A percentile compares a stretch with the other conserved stretches of the same genome.
phyloP scores from a whole-genome alignment of 768 basidiomycete species.

The Leccinum incarnatum region DNA sequence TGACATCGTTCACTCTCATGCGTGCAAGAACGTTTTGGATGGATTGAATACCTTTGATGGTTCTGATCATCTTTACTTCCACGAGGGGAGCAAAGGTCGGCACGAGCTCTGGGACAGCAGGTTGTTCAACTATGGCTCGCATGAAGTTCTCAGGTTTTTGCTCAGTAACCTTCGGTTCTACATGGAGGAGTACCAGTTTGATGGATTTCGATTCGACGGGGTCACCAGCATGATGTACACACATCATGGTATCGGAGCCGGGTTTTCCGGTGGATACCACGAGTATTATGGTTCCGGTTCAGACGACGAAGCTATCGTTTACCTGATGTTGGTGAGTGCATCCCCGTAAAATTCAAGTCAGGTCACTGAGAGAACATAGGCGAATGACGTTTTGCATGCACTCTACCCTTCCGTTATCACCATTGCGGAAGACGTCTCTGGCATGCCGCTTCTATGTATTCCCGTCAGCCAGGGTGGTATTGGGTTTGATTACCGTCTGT shows the following conservation, averaged over 20 bases:
- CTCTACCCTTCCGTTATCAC: conserved; percentile 81
- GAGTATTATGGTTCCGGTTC: conserved; percentile 91
- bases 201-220: conserved; percentile 98
- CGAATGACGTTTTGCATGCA: conserved; percentile 84
- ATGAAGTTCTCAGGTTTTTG: conserved; percentile 94
- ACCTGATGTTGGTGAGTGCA: conserved; percentile 88
- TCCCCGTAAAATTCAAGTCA: background rate
- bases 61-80: conserved; percentile 97
- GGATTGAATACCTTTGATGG: conserved; percentile 96
- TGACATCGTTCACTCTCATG: conserved; percentile 97
- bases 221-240: conserved; percentile 99
- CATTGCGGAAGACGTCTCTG: conserved; percentile 98
- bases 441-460: conserved; percentile 92
- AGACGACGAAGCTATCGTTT: conserved; percentile 88
- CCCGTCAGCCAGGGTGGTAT: conserved; percentile 81
- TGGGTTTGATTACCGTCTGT: conserved; percentile 96
- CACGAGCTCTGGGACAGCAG: conserved; percentile 99
- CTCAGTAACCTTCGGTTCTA: conserved; percentile 94
- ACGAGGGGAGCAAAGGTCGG: conserved; percentile 83
- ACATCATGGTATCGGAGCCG: conserved; percentile 96
- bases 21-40: conserved; percentile 95
- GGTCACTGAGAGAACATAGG: conserved; percentile 47
- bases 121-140: conserved; percentile 92
- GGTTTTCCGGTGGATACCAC: conserved; percentile 97
- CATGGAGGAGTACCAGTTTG: conserved; percentile 93